Evolutionary conservation across 2,329 filamentous ascomycete species (phyloP).

Genomic region (Fusarium proliferatum): DNA sequence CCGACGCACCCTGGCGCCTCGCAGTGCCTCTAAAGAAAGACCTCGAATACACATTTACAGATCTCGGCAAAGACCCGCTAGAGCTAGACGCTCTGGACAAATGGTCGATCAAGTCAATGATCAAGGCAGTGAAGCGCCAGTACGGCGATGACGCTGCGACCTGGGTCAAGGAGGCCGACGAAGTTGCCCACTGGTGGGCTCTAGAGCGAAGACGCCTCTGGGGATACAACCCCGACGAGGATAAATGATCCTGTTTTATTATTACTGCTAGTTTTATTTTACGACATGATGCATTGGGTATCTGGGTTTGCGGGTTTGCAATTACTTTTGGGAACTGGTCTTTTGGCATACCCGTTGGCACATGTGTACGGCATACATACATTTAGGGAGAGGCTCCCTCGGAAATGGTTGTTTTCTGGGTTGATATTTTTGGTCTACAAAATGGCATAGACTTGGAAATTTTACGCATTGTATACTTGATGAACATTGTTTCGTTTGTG

Average conservation of each 20-base stretch:
- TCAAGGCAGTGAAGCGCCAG: constrained; percentile 40
- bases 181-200: constrained; percentile 38
- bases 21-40: constrained; percentile 48
- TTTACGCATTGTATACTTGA: not conserved
- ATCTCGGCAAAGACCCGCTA: constrained; percentile 44
- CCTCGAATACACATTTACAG: constrained; percentile 49
- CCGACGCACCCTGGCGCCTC: constrained; percentile 48
- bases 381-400: constrained; percentile 31
- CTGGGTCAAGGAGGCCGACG: constrained; percentile 43
- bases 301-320: constrained; percentile 12
- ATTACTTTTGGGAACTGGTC: constrained; percentile 18
- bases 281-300: constrained; percentile 36
- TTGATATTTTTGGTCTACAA: not conserved
- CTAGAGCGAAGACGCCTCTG: constrained; percentile 37
- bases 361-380: constrained; percentile 28
- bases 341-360: constrained; percentile 24
- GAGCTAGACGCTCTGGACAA: constrained; percentile 43
- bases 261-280: constrained; percentile 9
- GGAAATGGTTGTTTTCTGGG: constrained; percentile 9
- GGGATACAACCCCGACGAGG: constrained; percentile 32
- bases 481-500: not conserved
- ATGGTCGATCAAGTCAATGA: constrained; percentile 41
- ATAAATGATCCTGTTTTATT: constrained; percentile 8
- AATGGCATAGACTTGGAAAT: constrained; percentile 23
- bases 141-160: constrained; percentile 39